Evolutionary conservation across 2,329 filamentous ascomycete species (phyloP).

Genomic region (Hymenoscyphus salicellus): DNA sequence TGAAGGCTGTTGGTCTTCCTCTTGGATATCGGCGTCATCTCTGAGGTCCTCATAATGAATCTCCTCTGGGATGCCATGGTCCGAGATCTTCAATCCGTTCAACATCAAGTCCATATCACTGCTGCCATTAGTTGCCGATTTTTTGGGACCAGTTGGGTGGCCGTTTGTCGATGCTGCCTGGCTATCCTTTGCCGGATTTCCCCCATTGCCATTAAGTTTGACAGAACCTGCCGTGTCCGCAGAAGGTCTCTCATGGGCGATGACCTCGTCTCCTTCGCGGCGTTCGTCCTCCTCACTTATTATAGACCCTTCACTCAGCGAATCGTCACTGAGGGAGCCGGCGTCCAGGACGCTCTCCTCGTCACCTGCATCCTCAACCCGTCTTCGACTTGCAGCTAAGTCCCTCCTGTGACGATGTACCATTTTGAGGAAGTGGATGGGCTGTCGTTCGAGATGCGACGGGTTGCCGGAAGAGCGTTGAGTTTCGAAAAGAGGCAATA

Average conservation of each 20-base stretch:
- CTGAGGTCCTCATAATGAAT: constrained; percentile 36
- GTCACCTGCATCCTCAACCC: constrained; percentile 68
- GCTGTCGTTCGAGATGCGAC: constrained; percentile 34
- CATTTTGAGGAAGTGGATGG: constrained; percentile 41
- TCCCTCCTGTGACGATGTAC: constrained; percentile 59
- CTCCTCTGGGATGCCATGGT: constrained; percentile 26
- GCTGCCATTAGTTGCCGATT: constrained; percentile 39
- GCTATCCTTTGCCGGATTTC: constrained; percentile 32
- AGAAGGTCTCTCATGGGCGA: constrained; percentile 59
- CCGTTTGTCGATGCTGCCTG: constrained; percentile 31
- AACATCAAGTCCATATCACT: constrained; percentile 59
- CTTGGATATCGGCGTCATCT: constrained; percentile 26
- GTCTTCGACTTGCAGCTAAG: constrained; percentile 64
- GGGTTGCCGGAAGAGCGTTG: constrained; percentile 34
- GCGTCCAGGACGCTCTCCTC: constrained; percentile 59
- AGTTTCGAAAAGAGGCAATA: constrained; percentile 30
- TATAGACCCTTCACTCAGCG: constrained; percentile 61
- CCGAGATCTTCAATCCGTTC: constrained; percentile 42
- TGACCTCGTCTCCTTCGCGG: constrained; percentile 62
- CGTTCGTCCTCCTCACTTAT: constrained; percentile 60
- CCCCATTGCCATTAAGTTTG: constrained; percentile 38
- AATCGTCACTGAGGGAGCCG: constrained; percentile 62
- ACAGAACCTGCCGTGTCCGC: constrained; percentile 35
- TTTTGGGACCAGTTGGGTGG: constrained; percentile 34
- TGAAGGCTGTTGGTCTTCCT: constrained; percentile 26